Base-by-base conservation (phyloP, 257 asterid genomes). In the Nyctanthes arbortristis region DNA sequence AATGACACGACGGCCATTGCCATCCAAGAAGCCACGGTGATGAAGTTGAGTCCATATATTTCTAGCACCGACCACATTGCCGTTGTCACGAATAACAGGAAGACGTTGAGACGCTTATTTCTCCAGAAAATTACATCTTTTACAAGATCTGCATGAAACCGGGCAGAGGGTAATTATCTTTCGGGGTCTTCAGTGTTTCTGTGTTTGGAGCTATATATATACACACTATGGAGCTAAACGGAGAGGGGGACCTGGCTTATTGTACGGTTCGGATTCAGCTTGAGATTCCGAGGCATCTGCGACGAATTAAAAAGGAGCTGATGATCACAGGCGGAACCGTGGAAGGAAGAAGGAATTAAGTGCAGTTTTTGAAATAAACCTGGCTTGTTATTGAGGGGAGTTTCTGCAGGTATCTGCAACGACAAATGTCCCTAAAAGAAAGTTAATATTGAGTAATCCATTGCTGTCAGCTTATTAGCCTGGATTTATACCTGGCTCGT, bases 61-160 rank as follows among this genome's bases (percentile, higher is more conserved):
- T 87, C 83, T 78, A 91, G 73, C 12, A 69, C 54, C 10, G 61
- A 54, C 91, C 95, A 89, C 3, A 37, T 22, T 0, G 82, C 80
- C 0, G 96, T 82, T 4, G 93, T 83, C 24, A 66, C 66, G 13
- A 62, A 8, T 0, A 89, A 88, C 36, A 84, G 30, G 20, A 31
- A 11, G 7, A 78, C 4, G 36, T 75, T 85, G 14, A 61, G 45
- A 12, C 65, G 55, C 74, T 79, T 89, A 57, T 75, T 84, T 84
- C 81, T 84, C 97, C 97, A 91, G 16, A 84, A 39, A 3, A 81
- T 35, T 29, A 87, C 25, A 68, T 87, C 96, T 43, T 36, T 70
- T 34, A 64, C 5, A 37, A 82, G 5, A 75, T 75, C 95, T 78
- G 82, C 61, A n/a, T 49, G 57, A 22, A 22, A n/a, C 8, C n/a